Conservation (phyloP, 2,329 filamentous ascomycete genomes). For the Chaetomium olivaceum region DNA sequence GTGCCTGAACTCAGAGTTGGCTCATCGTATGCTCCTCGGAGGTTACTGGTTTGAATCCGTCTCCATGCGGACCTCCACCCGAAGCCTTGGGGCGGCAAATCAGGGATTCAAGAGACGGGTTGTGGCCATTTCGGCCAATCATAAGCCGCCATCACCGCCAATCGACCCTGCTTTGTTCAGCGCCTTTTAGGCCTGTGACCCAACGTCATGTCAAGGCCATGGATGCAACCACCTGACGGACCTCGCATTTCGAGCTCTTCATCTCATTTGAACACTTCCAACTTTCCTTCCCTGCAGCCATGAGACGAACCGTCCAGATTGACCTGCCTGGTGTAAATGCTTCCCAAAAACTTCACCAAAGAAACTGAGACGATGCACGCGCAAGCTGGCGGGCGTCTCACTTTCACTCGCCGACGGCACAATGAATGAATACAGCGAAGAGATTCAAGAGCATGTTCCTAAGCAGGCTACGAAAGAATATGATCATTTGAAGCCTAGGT, state of each 20-base stretch:
- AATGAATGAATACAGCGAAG: slow-evolving; percentile 37
- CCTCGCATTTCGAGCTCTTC: background rate
- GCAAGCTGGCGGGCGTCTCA: background rate
- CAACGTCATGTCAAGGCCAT: background rate
- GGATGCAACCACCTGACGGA: background rate
- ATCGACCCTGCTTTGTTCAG: background rate
- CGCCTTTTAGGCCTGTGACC: background rate
- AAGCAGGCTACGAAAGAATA: slow-evolving; percentile 42
- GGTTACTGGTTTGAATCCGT: background rate
- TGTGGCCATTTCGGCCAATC: background rate
- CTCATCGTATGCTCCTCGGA: background rate
- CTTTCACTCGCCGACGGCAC: background rate
- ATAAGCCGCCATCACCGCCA: background rate
- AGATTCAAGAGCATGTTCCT: slow-evolving; percentile 33
- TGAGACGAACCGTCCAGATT: background rate
- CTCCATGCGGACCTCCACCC: background rate
- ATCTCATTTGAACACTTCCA: background rate
- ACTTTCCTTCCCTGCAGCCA: background rate
- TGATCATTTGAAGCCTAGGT: slow-evolving; percentile 49
- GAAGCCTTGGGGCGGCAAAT: background rate
- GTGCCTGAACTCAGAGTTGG: background rate
- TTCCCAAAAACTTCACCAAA: background rate
- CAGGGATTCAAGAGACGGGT: background rate
- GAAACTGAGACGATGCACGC: background rate
- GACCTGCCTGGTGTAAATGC: background rate